These are phyloP conservation scores for Marasmius oreades DNA, from an alignment of 1,284 basidiomycete species.

Conservation along the genomic window DNA sequence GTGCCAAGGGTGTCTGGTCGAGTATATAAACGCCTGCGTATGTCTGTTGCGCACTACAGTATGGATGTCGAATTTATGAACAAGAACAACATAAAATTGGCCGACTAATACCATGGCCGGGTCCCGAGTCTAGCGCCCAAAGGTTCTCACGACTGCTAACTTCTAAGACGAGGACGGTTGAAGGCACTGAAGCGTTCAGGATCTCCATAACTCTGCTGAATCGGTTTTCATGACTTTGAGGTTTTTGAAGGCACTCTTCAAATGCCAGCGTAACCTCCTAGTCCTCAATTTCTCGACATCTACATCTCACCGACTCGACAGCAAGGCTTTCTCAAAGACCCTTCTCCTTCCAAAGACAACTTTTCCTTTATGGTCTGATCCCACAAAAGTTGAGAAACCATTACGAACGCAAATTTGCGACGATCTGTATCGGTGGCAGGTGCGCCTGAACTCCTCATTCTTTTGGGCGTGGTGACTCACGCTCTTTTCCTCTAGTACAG, in stretches of 20 bases:
- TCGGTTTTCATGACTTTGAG: neutral
- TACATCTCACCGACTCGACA: conserved; percentile 11
- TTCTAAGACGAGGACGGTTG: too few relatives aligned
- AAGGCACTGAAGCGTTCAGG: too few relatives aligned
- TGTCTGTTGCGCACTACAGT: too few relatives aligned
- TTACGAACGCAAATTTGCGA: conserved; percentile 70
- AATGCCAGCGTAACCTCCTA: conserved; percentile 21
- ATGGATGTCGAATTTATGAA: too few relatives aligned
- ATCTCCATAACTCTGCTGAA: too few relatives aligned
- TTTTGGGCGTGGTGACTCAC: conserved; percentile 4
- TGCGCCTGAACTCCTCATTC: conserved; percentile 33
- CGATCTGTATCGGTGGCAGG: conserved; percentile 88
- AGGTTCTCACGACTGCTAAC: too few relatives aligned
- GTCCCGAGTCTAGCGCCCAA: too few relatives aligned
- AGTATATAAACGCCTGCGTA: too few relatives aligned
- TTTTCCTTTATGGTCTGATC: conserved; percentile 78
- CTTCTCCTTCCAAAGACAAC: conserved; percentile 81
- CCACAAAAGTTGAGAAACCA: conserved; percentile 57
- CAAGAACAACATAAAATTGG: too few relatives aligned
- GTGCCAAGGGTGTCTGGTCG: too few relatives aligned
- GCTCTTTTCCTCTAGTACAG: conserved; percentile 45
- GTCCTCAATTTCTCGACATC: conserved; percentile 26
- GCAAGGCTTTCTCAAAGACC: conserved; percentile 51
- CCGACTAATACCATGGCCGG: too few relatives aligned
- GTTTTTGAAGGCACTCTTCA: conserved; percentile 10